Conservation (phyloP, 2,329 filamentous ascomycete species). For the Neofusicoccum parvum region DNA sequence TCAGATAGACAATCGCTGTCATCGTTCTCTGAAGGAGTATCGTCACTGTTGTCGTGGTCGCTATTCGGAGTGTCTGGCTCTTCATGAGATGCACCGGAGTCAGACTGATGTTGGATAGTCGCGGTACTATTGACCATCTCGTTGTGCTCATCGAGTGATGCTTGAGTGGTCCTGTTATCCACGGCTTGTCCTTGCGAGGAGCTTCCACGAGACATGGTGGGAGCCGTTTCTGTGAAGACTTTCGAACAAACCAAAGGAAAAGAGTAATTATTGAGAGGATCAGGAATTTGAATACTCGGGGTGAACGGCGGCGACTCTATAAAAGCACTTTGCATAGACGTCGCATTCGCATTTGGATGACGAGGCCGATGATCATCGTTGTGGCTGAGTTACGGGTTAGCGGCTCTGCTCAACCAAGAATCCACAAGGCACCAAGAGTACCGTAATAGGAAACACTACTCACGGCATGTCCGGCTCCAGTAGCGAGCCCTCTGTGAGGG, state of each 20-base stretch:
- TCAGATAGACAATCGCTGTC: background rate
- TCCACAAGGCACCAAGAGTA: background rate
- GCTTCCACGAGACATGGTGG: background rate
- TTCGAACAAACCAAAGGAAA: no score
- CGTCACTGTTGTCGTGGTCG: background rate
- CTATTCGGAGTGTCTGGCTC: background rate
- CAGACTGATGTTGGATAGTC: background rate
- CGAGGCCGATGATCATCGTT: no score
- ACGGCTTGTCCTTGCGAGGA: background rate
- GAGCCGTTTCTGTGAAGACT: background rate
- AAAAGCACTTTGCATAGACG: background rate
- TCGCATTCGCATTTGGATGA: background rate
- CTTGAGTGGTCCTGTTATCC: background rate
- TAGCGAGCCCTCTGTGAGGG: background rate
- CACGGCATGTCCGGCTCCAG: background rate
- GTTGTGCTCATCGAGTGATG: background rate
- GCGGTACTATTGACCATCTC: background rate
- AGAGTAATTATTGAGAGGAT: background rate
- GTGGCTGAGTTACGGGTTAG: slow-evolving; percentile 4
- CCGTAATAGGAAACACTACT: background rate
- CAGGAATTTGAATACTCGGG: background rate
- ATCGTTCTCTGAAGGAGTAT: background rate
- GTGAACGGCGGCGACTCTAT: background rate
- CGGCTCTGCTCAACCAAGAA: background rate
- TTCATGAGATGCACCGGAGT: background rate